A percentile compares a stretch with the other conserved stretches of the same genome.
Conservation (phyloP, 2,329 filamentous ascomycete genomes). For the Ceratocystis huliohia region DNA sequence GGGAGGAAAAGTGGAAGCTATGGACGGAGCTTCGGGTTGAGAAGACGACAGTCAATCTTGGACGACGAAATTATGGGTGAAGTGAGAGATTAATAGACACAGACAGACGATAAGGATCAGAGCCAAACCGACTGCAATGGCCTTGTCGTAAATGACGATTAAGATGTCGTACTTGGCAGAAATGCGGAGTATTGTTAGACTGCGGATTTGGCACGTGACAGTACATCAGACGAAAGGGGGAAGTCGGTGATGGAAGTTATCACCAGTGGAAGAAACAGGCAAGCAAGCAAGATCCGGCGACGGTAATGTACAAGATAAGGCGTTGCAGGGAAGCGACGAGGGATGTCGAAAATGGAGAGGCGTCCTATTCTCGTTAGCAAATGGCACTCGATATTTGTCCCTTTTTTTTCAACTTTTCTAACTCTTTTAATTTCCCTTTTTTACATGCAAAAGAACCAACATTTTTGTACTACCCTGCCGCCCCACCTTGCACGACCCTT, state of each 20-base stretch:
- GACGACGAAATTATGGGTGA: too few species aligned
- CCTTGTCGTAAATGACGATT: background rate
- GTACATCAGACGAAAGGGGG: background rate
- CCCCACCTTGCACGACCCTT: conserved; percentile 10
- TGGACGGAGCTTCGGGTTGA: too few species aligned
- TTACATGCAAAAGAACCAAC: background rate
- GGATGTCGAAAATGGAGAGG: too few species aligned
- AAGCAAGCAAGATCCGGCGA: background rate
- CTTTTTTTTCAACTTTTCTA: background rate
- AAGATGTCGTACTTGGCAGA: background rate
- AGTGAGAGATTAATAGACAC: too few species aligned
- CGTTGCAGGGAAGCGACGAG: too few species aligned
- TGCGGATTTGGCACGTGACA: conserved; percentile 8
- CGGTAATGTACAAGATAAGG: too few species aligned
- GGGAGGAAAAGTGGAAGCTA: background rate
- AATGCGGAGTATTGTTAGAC: background rate
- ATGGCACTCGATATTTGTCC: background rate
- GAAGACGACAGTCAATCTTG: too few species aligned
- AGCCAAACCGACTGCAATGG: background rate
- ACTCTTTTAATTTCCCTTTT: background rate
- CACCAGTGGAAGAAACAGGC: background rate
- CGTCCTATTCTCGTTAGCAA: background rate
- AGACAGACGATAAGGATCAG: too few species aligned
- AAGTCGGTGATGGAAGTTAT: background rate
- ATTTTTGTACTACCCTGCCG: background rate